Base-by-base conservation (phyloP, 1,284 basidiomycete genomes). In the Puccinia horiana region DNA sequence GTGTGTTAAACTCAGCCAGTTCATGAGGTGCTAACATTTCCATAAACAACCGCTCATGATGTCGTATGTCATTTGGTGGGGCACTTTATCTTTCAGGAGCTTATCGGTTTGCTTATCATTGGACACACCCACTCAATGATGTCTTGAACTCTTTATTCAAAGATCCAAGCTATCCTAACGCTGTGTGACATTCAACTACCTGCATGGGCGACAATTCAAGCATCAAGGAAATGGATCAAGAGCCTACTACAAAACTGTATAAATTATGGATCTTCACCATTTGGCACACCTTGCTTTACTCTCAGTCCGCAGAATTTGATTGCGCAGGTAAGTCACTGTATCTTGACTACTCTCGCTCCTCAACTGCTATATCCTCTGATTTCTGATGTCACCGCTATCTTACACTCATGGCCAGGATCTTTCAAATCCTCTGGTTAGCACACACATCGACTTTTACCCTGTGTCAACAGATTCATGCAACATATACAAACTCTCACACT, bases 61-160 rank as follows among this genome's bases (percentile, higher is more conserved):
- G n/a, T n/a, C n/a, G n/a, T n/a, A n/a, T n/a, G n/a, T n/a, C n/a
- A n/a, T n/a, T n/a, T n/a, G n/a, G n/a, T n/a, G n/a, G n/a, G n/a
- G n/a, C n/a, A n/a, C n/a, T n/a, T n/a, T n/a, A n/a, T n/a, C 81
- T 89, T 0, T 89, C 88, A 69, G 65, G 37, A 69, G 14, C 37
- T 69, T 2, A n/a, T 69, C n/a, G 65, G 37, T 20, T 69, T 37
- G 26, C 65, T 69, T 12, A 35, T 69, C 8, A 40, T 69, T 18
- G 65, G 65, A 0, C 37, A 32, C 1, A 69, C 35, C 23, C 5
- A 37, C 20, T 42, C 37, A 42, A 69, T 69, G 0, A 18, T 69
- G 0, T 69, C 32, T 32, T 9, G 65, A 4, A 18, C 26, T 11
- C 26, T 42, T 11, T 69, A 69, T 32, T n/a, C 18, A 2, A 37